Conservation (phyloP, 2,329 filamentous ascomycete species). For the Cryphonectria radicalis region DNA sequence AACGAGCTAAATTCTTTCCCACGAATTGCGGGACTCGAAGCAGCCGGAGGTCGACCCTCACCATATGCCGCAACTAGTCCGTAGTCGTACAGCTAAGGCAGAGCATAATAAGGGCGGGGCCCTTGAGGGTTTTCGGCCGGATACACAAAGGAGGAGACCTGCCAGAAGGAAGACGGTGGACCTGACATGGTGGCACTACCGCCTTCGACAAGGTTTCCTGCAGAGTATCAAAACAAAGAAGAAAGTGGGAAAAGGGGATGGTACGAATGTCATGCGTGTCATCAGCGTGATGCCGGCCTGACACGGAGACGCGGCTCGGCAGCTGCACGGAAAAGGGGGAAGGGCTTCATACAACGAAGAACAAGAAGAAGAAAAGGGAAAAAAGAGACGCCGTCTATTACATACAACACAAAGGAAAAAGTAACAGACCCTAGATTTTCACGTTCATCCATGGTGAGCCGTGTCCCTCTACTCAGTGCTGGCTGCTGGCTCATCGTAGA, state of each 20-base stretch:
- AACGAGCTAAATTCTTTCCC: background rate
- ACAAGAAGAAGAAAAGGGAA: background rate
- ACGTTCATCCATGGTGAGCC: background rate
- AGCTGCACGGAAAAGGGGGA: constrained; percentile 8
- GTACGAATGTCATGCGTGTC: background rate
- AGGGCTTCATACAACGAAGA: background rate
- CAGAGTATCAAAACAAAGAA: background rate
- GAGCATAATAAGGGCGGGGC: background rate
- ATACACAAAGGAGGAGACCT: background rate
- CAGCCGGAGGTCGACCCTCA: background rate
- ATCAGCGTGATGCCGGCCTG: background rate
- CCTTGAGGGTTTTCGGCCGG: background rate
- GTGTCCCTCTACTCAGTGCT: background rate
- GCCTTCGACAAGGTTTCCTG: background rate
- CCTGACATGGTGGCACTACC: background rate
- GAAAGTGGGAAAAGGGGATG: background rate
- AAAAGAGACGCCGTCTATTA: background rate
- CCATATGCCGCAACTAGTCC: background rate
- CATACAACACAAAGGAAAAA: background rate
- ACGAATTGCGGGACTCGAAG: background rate
- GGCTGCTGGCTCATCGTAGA: background rate
- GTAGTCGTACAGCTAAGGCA: constrained; percentile 11
- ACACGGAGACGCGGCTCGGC: constrained; percentile 18
- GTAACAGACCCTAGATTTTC: background rate
- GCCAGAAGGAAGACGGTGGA: background rate